These are phyloP conservation scores for Eudorina sp. DNA, from an alignment of 139 green algal species.

Conservation along the genomic window DNA sequence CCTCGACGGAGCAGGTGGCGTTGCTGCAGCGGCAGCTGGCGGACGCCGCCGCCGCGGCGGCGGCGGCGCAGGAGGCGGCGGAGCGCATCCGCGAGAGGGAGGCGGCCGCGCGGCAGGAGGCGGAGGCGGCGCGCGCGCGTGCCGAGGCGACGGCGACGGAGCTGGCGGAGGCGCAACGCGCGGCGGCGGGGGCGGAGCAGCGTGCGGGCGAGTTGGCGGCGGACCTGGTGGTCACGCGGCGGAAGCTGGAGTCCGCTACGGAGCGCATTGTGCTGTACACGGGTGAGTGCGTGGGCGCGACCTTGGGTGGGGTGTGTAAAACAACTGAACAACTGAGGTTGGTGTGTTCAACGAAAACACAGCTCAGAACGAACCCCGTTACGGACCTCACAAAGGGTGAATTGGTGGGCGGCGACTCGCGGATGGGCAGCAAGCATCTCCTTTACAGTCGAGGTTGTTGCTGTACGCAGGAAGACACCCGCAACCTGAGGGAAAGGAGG, in stretches of 20 bases:
- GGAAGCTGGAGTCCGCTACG: constrained; percentile 55
- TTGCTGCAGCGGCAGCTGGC: neutral
- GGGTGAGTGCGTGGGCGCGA: constrained; percentile 44
- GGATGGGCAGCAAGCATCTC: no score
- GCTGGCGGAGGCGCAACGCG: constrained; percentile 26
- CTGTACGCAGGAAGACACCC: no score
- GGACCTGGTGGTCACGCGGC: constrained; percentile 50
- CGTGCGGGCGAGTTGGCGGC: constrained; percentile 45
- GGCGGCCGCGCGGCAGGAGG: neutral
- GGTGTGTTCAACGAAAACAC: no score
- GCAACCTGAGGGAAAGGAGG: no score
- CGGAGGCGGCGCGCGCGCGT: neutral
- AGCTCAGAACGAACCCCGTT: no score
- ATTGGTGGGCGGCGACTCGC: no score
- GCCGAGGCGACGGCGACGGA: neutral
- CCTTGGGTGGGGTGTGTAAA: no score
- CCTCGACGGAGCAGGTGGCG: neutral
- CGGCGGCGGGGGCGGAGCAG: constrained; percentile 11
- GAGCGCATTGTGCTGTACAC: constrained; percentile 61
- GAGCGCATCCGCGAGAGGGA: neutral
- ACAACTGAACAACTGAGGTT: no score
- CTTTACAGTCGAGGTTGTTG: no score
- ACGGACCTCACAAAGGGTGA: no score
- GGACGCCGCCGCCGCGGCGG: neutral
- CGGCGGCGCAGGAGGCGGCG: neutral